Percentiles rank a stretch among this genome's conserved stretches.
These are phyloP conservation scores for Cyphellophora attinorum DNA, from an alignment of 2,329 filamentous ascomycete species.

Conservation along the genomic window DNA sequence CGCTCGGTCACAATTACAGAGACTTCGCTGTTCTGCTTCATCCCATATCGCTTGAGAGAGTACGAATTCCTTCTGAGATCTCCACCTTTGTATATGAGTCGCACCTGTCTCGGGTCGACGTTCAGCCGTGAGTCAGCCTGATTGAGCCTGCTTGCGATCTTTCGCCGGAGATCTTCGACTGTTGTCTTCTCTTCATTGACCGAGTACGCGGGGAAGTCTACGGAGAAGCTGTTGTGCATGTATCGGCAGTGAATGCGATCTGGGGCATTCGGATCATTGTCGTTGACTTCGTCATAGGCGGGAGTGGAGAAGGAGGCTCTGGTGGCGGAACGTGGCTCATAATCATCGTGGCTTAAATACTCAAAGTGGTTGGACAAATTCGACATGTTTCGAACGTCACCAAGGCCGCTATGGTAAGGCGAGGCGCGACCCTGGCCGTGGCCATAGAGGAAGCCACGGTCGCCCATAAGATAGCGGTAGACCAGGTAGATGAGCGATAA, in stretches of 20 bases:
- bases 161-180: slow-evolving; percentile 30
- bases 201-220: slow-evolving; percentile 36
- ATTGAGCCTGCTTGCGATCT: slow-evolving; percentile 28
- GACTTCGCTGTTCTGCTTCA: slow-evolving; percentile 40
- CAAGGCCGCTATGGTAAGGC: slow-evolving; percentile 12
- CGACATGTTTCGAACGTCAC: slow-evolving; percentile 7
- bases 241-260: slow-evolving; percentile 35
- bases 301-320: slow-evolving; percentile 8
- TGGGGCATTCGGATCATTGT: slow-evolving; percentile 26
- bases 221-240: slow-evolving; percentile 29
- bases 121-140: slow-evolving; percentile 8
- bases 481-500: slow-evolving; percentile 17
- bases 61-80: slow-evolving; percentile 31
- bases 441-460: slow-evolving; percentile 12
- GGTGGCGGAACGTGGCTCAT: slow-evolving; percentile 7
- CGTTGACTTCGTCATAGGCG: slow-evolving; percentile 14
- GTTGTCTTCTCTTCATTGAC: slow-evolving; percentile 36
- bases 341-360: slow-evolving; percentile 16
- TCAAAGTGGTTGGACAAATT: slow-evolving; percentile 16
- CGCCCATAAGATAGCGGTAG: slow-evolving; percentile 18
- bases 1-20: slow-evolving; percentile 34
- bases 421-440: slow-evolving; percentile 12
- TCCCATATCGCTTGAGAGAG: slow-evolving; percentile 31
- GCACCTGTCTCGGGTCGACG: slow-evolving; percentile 26
- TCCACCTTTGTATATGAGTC: slow-evolving; percentile 38